A percentile compares a stretch with the other conserved stretches of the same genome.
Evolutionary conservation across 768 basidiomycete species (phyloP).

Genomic region (Mycena galericulata): DNA sequence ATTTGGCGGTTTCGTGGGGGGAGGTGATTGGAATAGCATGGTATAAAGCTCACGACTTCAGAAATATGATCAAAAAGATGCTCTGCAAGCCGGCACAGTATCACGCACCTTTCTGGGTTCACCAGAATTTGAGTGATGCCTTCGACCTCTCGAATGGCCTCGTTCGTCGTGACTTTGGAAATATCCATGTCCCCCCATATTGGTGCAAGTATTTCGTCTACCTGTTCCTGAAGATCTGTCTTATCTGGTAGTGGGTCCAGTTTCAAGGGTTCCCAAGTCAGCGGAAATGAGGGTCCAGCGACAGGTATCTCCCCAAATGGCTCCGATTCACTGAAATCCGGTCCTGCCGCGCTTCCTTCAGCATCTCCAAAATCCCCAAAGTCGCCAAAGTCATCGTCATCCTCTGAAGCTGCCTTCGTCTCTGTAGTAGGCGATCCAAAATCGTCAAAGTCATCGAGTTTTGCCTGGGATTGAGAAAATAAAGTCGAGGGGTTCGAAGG

Average conservation of each 20-base stretch:
- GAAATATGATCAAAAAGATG: conserved; percentile 31
- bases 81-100: conserved; percentile 13
- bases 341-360: conserved; percentile 46
- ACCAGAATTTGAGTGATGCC: conserved; percentile 85
- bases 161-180: conserved; percentile 68
- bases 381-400: conserved; percentile 87
- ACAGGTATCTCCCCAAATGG: conserved; percentile 53
- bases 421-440: conserved; percentile 63
- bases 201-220: conserved; percentile 74
- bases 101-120: conserved; percentile 75
- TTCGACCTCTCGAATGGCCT: conserved; percentile 82
- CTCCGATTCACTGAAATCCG: conserved; percentile 51
- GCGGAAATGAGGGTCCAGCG: conserved; percentile 56
- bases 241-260: conserved; percentile 74
- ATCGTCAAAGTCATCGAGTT: conserved; percentile 71
- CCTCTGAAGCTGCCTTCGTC: conserved; percentile 55
- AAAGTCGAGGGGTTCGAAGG: conserved; percentile 41
- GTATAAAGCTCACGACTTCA: conserved; percentile 84
- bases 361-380: conserved; percentile 90
- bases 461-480: conserved; percentile 35
- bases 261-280: conserved; percentile 70
- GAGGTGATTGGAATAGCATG: conserved; percentile 75
- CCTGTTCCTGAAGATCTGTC: conserved; percentile 66
- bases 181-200: conserved; percentile 70
- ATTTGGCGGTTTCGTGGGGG: conserved; percentile 86